Base-by-base conservation (phyloP, 2,329 filamentous ascomycete genomes). In the Cytospora schulzeri region DNA sequence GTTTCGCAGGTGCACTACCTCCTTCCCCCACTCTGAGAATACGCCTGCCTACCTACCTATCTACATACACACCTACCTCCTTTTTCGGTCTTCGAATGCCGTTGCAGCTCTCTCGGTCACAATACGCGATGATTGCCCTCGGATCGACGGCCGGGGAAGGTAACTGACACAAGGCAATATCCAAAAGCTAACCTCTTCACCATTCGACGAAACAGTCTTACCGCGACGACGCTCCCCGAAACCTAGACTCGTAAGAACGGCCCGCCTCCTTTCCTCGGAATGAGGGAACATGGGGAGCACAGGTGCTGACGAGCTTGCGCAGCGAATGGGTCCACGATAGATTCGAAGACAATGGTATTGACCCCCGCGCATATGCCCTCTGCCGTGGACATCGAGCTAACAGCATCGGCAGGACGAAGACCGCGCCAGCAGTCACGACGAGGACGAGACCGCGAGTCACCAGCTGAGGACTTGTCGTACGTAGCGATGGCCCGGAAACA, bases 311-410 rank as follows among this genome's bases (percentile, higher is more conserved):
- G 62, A 53, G 31, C 62, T 61, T 66, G 9, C 57, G 51, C 68
- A 92, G 92, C 74, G 93, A 96, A 82, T 97, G 93, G 93, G 92
- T 97, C 71, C 93, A 97, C 76, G 92, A 96, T 79, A 91, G 88
- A 75, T 96, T 88, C 75, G 91, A 95, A 76, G 91, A 92, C 73
- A 85, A 89, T 75, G 83, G 88, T 85, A 80, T 33, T 31, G 51
- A 52, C 14, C 31, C 64, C 29, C n/a, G n/a, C 51, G 22, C 22
- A 24, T 14, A 31, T 29, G 19, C 45, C 33, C 1, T 26, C 54
- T 3, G 26, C 12, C 8, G 17, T 24, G 12, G 8, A 26, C 26
- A n/a, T 29, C 22, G 17, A 59, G 58, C 65, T 65, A 41, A 67
- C 52, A 52, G 33, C 55, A 59, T 69, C 69, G 74, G 51, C 61